Base-by-base conservation (phyloP, 2,329 filamentous ascomycete species). In the Aspergillus melleus region DNA sequence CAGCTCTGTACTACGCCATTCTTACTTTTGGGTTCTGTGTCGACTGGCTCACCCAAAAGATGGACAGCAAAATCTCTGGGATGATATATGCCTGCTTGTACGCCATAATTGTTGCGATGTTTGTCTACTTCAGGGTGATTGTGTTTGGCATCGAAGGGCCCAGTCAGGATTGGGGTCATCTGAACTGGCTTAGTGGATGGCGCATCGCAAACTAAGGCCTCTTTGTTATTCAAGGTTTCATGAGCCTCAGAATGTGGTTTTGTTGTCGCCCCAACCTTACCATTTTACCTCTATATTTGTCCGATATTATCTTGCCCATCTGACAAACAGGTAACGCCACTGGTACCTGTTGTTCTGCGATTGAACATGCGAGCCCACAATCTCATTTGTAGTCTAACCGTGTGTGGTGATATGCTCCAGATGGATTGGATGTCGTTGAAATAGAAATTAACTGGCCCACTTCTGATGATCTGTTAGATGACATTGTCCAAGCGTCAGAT, bases 1-100 rank as follows among this genome's bases (percentile, higher is more conserved):
- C 95, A 11, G 95, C 95, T 10, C 86, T 99, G 11, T 99, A 98
- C 82, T 99, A 98, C 76, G 93, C 95, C 69, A 96, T 99, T 66
- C 82, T 99, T 50, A 87, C 86, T 16, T 87, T 93, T 63, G 94
- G 93, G 56, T 99, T 99, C 84, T 85, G 92, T 67, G 79, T 90
- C 57, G 92, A 98, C 76, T 98, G 91, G 88, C 82, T 88, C 64
- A 86, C 92, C 51, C 84, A 88, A 65, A 88, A 85, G 69, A 81
- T 91, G 65, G 84, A 82, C 67, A 85, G 85, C 72, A 79, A 76
- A 47, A 70, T 91, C 30, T 88, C 91, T 76, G 86, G 85, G 76
- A 82, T 78, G 12, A 76, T 91, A n/a, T 97, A 94, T 75, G 84
- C 83, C 29, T 68, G 88, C 16, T 79, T 98, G 26, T 98, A 98